Conservation (phyloP, 1,284 basidiomycete species). For the Pascua guehoae region DNA sequence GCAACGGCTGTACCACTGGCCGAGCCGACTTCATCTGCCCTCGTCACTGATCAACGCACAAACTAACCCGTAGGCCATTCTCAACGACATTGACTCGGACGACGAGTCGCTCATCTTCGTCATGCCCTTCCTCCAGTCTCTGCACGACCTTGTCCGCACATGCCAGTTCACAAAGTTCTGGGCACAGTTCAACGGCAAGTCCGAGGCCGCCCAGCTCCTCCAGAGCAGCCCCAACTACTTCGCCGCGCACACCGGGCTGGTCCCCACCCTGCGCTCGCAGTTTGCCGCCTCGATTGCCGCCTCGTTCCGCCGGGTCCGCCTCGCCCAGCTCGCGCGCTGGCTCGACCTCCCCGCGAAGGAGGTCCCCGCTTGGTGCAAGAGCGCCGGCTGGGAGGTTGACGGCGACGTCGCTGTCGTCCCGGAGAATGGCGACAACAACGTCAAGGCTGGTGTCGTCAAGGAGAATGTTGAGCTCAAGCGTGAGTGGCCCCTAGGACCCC, state of each 20-base stretch:
- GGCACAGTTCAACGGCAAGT: conserved; percentile 64
- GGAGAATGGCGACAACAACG: conserved; percentile 88
- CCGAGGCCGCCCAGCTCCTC: conserved; percentile 34
- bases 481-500: conserved; percentile 54
- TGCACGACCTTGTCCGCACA: conserved; percentile 74
- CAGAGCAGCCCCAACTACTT: conserved; percentile 36
- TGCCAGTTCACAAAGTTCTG: conserved; percentile 91
- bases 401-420: conserved; percentile 67
- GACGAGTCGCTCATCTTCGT: conserved; percentile 72
- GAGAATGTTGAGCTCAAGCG: conserved; percentile 84
- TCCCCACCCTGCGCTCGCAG: conserved; percentile 31
- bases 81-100: conserved; percentile 56
- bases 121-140: conserved; percentile 68
- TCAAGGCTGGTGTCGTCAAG: conserved; percentile 88
- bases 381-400: conserved; percentile 71
- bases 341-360: conserved; percentile 55
- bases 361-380: conserved; percentile 60
- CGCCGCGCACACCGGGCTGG: conserved; percentile 38
- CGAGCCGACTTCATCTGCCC: conserved; percentile 11
- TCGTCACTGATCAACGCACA: neutral
- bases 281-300: conserved; percentile 46
- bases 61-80: conserved; percentile 26
- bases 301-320: conserved; percentile 29
- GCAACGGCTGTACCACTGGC: neutral
- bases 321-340: conserved; percentile 40